Conservation (phyloP, 2,329 filamentous ascomycete species). For the Pyricularia pennisetigena region DNA sequence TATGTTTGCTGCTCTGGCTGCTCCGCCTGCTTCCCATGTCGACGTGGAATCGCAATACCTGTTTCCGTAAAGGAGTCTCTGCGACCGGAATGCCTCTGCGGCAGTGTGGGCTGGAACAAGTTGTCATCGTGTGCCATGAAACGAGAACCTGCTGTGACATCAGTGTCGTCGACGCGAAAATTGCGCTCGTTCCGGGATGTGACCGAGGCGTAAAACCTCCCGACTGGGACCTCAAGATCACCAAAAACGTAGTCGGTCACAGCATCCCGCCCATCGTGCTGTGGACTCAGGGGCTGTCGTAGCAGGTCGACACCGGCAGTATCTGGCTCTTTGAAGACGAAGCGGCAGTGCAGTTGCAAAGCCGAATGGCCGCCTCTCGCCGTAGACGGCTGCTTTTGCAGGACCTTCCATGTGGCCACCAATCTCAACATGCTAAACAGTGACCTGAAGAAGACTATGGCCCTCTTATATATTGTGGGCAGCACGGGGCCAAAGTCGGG, state of each 20-base stretch:
- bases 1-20: slow-evolving; percentile 61
- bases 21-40: slow-evolving; percentile 30
- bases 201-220: slow-evolving; percentile 71
- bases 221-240: slow-evolving; percentile 76
- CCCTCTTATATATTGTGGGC: slow-evolving; percentile 93
- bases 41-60: slow-evolving; percentile 55
- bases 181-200: slow-evolving; percentile 82
- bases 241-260: slow-evolving; percentile 74
- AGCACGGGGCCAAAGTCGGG: slow-evolving; percentile 55
- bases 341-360: slow-evolving; percentile 71
- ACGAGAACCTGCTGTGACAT: slow-evolving; percentile 80
- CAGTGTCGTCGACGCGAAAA: slow-evolving; percentile 85
- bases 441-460: slow-evolving; percentile 87
- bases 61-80: slow-evolving; percentile 33
- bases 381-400: slow-evolving; percentile 60
- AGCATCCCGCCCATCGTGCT: slow-evolving; percentile 51
- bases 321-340: slow-evolving; percentile 52
- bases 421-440: slow-evolving; percentile 76
- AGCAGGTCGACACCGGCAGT: slow-evolving; percentile 57
- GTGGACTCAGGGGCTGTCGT: slow-evolving; percentile 45
- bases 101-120: slow-evolving; percentile 71
- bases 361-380: slow-evolving; percentile 58
- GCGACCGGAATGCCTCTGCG: slow-evolving; percentile 35
- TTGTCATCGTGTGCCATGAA: slow-evolving; percentile 89
- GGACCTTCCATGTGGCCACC: slow-evolving; percentile 78